Base-by-base conservation (phyloP, 257 asterid species). In the Scutellaria baicalensis region DNA sequence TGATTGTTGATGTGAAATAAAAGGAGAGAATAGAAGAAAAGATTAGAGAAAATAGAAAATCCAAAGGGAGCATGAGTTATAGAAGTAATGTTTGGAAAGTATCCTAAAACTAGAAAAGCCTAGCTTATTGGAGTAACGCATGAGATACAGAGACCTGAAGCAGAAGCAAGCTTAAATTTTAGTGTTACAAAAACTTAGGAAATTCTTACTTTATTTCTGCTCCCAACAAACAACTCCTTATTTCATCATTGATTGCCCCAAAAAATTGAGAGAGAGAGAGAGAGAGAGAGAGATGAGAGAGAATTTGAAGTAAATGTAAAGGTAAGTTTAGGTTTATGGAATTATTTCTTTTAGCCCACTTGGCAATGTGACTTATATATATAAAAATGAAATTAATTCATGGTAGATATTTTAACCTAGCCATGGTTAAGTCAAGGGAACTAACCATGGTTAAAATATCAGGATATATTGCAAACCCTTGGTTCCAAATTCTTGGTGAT, bases 391-490 rank as follows among this genome's bases (percentile, higher is more conserved):
- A 27, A 3, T 5, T 36, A 38, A 47, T 59, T 64, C 35, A 33
- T 23, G 72, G 42, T 68, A 68, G 79, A 76, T 80, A 79, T 76
- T 78, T 82, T 71, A 64, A 83, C 81, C 60, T 38, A 78, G 78
- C 83, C 74, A 36, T 59, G 78, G 88, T 84, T 66, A 40, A 21
- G 70, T 71, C 7, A 23, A n/a, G 16, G 0, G n/a, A 5, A 5
- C 27, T 64, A 73, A 89, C 93, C 80, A 55, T 51, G 48, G 93
- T 83, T 84, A 59, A 12, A 3, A 10, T 31, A 72, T 63, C 73
- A 57, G 91, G 81, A 79, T 88, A 88, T 83, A 88, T 75, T 43
- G 62, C 39, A 61, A 5, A 47, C 81, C 79, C 40, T 56, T 50
- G 73, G 70, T 36, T 64, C 70, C 69, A 50, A 49, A 33, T 54